Evolutionary conservation across 768 basidiomycete species (phyloP).

Genomic region (Gautieria morchelliformis): DNA sequence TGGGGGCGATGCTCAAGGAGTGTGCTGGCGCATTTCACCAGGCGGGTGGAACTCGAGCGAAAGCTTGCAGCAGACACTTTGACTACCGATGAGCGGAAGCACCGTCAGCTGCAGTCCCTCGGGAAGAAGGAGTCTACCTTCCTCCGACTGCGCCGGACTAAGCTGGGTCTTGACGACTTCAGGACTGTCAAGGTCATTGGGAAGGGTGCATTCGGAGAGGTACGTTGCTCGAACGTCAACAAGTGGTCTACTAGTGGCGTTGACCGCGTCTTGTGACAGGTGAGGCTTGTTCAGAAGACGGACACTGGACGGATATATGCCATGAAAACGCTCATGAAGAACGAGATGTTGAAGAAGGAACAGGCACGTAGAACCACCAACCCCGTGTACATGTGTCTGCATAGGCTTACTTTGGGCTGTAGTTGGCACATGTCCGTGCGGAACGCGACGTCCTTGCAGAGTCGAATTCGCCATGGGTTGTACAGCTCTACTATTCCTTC

Average conservation of each 20-base stretch:
- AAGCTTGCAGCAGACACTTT: constrained; percentile 59
- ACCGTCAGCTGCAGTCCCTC: constrained; percentile 69
- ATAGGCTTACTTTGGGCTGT: neutral
- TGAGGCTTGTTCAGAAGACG: constrained; percentile 89
- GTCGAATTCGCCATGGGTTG: constrained; percentile 93
- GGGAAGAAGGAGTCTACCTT: constrained; percentile 86
- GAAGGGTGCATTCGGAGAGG: constrained; percentile 98
- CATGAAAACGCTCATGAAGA: constrained; percentile 96
- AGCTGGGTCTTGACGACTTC: constrained; percentile 87
- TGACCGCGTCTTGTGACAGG: constrained; percentile 28
- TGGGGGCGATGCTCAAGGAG: neutral
- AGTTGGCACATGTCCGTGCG: constrained; percentile 97
- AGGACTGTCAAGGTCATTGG: constrained; percentile 97
- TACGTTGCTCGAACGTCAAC: constrained; percentile 23
- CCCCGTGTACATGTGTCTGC: neutral
- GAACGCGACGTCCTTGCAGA: constrained; percentile 96
- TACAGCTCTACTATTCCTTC: constrained; percentile 97
- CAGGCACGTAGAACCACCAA: constrained; percentile 48
- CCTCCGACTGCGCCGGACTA: constrained; percentile 80
- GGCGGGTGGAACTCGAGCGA: constrained; percentile 82
- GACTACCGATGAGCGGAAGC: constrained; percentile 78
- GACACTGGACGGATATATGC: constrained; percentile 99
- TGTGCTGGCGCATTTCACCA: constrained; percentile 20
- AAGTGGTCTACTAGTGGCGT: neutral
- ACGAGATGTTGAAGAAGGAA: constrained; percentile 99